A percentile compares a stretch with the other conserved stretches of the same genome.
Evolutionary conservation across 163 green algal species (phyloP).

Genomic region (Scenedesmus sp.): DNA sequence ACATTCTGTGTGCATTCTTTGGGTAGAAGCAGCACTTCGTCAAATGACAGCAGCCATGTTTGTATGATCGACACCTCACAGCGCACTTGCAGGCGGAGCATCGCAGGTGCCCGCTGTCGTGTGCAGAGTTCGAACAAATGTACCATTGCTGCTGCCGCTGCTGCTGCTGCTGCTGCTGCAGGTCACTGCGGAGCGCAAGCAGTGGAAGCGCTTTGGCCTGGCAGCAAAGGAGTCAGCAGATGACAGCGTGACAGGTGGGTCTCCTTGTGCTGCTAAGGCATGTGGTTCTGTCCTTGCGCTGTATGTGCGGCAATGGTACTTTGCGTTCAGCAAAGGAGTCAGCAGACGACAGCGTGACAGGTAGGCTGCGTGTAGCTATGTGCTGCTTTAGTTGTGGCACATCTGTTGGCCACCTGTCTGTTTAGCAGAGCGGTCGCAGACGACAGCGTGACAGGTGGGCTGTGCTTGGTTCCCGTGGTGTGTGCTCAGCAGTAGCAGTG

Average conservation of each 20-base stretch:
- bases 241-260: conserved; percentile 75
- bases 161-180: conserved; percentile 43
- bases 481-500: no score
- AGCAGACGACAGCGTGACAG: conserved; percentile 76
- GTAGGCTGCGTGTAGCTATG: no score
- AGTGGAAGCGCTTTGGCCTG: conserved; percentile 87
- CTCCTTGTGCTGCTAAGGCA: not conserved
- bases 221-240: conserved; percentile 74
- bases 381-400: no score
- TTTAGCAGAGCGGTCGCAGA: no score
- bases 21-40: not conserved
- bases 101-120: not conserved
- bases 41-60: not conserved
- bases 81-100: not conserved
- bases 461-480: no score
- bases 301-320: no score
- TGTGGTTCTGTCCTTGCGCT: no score
- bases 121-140: not conserved
- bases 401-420: no score
- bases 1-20: not conserved
- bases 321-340: conserved; percentile 66
- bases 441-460: no score
- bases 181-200: conserved; percentile 72
- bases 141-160: not conserved
- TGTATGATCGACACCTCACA: not conserved